phyloP scores from a whole-genome alignment of 31 red algal species.

The Porphyra umbilicalis region DNA sequence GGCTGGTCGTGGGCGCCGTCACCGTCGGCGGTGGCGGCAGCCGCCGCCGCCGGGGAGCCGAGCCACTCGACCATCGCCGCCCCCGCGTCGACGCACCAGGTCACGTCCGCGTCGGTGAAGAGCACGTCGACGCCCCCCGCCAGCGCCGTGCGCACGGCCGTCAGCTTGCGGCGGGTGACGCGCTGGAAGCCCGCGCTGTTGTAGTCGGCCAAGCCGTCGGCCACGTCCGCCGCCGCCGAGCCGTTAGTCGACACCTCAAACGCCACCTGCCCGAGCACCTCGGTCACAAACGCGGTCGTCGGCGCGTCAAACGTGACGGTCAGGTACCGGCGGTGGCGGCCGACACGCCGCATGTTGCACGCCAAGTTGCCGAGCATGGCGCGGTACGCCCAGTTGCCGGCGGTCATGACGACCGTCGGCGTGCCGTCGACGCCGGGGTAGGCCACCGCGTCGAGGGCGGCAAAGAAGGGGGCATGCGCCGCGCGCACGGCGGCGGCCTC shows the following conservation, averaged over 20 bases:
- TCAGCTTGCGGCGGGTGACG: constrained; percentile 35
- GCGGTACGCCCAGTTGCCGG: constrained; percentile 33
- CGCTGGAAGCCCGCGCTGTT: constrained; percentile 13
- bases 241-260: background rate
- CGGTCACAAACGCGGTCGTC: constrained; percentile 12
- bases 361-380: constrained; percentile 26
- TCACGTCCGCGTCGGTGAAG: constrained; percentile 45
- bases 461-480: background rate
- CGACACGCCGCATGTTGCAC: constrained; percentile 13
- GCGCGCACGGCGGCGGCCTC: background rate
- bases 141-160: constrained; percentile 18
- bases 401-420: constrained; percentile 12
- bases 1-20: no score
- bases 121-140: constrained; percentile 30
- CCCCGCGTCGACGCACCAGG: constrained; percentile 32
- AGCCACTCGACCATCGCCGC: background rate
- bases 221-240: constrained; percentile 1
- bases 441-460: background rate
- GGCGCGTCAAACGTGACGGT: constrained; percentile 28
- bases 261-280: background rate
- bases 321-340: constrained; percentile 5
- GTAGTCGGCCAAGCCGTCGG: constrained; percentile 13
- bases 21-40: no score
- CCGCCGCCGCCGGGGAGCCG: no score
- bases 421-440: background rate